These are phyloP conservation scores for Penicillium sp. DNA, from an alignment of 2,329 filamentous ascomycete species.

Conservation along the genomic window DNA sequence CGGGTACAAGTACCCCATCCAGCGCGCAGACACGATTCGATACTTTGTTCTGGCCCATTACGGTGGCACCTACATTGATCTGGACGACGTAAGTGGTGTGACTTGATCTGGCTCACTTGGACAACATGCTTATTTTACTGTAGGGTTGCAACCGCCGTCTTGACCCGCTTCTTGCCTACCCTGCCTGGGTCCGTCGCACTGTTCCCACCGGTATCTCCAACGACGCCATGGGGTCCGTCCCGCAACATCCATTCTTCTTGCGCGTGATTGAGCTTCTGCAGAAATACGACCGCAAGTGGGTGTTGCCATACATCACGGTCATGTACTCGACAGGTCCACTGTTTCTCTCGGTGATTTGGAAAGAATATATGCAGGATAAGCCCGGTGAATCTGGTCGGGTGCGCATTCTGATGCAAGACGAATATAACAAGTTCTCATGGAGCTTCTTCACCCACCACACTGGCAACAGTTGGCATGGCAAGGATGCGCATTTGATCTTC, in stretches of 20 bases:
- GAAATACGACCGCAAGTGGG: slow-evolving; percentile 63
- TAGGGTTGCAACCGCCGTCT: slow-evolving; percentile 63
- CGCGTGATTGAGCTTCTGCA: slow-evolving; percentile 62
- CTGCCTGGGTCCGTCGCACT: slow-evolving; percentile 65
- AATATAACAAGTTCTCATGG: slow-evolving; percentile 63
- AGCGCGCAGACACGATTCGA: slow-evolving; percentile 70
- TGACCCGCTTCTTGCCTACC: slow-evolving; percentile 62
- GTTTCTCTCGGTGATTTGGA: slow-evolving; percentile 70
- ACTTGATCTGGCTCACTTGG: neutral
- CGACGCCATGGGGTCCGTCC: slow-evolving; percentile 69
- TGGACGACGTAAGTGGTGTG: slow-evolving; percentile 57
- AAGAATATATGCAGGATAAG: slow-evolving; percentile 57
- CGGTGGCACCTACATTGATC: slow-evolving; percentile 74
- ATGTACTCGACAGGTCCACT: slow-evolving; percentile 74
- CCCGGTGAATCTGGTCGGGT: slow-evolving; percentile 48
- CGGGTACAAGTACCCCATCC: slow-evolving; percentile 66
- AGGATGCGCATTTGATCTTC: slow-evolving; percentile 59
- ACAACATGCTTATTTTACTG: slow-evolving; percentile 9
- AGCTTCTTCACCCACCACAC: slow-evolving; percentile 65
- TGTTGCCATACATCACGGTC: slow-evolving; percentile 67
- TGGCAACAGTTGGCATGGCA: slow-evolving; percentile 61
- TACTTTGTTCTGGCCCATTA: slow-evolving; percentile 74
- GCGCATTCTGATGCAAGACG: slow-evolving; percentile 62
- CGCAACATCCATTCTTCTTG: slow-evolving; percentile 68
- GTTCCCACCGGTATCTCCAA: slow-evolving; percentile 73